Conservation (phyloP, 2,329 filamentous ascomycete species). For the Bipolaris bicolor region DNA sequence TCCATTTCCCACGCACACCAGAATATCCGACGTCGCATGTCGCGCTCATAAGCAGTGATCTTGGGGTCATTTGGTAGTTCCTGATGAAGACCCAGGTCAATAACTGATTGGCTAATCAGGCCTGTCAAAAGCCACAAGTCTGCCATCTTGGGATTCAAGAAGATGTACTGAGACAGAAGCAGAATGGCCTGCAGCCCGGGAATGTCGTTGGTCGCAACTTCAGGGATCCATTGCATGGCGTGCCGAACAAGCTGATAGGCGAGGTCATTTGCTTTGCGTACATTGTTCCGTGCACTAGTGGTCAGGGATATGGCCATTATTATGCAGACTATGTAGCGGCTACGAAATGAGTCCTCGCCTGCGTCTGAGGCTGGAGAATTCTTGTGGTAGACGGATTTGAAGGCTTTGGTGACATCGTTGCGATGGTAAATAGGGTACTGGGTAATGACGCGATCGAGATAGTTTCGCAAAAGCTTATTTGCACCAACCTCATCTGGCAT, state of each 20-base stretch:
- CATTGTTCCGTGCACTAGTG: conserved; percentile 43
- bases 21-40: conserved; percentile 47
- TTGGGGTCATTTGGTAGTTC: conserved; percentile 40
- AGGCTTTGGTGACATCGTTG: conserved; percentile 41
- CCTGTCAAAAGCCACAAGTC: conserved; percentile 48
- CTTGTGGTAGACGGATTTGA: conserved; percentile 42
- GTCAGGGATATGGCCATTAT: conserved; percentile 48
- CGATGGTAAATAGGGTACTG: conserved; percentile 49
- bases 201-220: conserved; percentile 47
- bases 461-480: conserved; percentile 41
- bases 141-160: conserved; percentile 46
- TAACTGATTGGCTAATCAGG: conserved; percentile 45
- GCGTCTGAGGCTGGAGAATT: conserved; percentile 26
- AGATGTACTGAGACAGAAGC: conserved; percentile 45
- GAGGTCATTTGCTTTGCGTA: conserved; percentile 40
- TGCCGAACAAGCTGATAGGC: conserved; percentile 43
- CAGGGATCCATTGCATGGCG: conserved; percentile 47
- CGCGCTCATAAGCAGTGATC: conserved; percentile 40
- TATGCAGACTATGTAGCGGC: conserved; percentile 46
- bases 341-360: conserved; percentile 34
- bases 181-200: conserved; percentile 44
- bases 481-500: conserved; percentile 41
- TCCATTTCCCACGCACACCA: conserved; percentile 50
- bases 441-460: conserved; percentile 43
- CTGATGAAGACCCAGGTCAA: conserved; percentile 46